Conservation (phyloP, 495 filamentous ascomycete species). For the Hypoxylon perforatum region DNA sequence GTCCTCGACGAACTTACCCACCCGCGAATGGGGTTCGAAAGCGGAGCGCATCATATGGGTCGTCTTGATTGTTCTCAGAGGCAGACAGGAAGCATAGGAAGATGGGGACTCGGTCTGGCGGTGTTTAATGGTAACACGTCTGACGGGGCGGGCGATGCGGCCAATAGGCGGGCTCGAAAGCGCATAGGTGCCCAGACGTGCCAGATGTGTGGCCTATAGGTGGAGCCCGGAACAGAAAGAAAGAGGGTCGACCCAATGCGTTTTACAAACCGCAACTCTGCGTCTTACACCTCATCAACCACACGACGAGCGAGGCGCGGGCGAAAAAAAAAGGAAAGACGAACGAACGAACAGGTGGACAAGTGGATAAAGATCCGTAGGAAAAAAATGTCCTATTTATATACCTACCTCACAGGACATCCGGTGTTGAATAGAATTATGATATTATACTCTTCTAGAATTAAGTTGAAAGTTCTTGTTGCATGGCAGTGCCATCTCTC, state of each 20-base stretch:
- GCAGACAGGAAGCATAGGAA: background rate
- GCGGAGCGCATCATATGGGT: background rate
- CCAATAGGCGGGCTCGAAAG: background rate
- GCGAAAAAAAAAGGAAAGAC: background rate
- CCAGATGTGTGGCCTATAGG: background rate
- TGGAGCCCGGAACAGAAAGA: too few relatives aligned
- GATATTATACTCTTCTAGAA: background rate
- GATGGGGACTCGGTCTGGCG: background rate
- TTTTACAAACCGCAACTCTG: too few relatives aligned
- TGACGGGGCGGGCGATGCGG: background rate
- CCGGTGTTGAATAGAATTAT: too few relatives aligned
- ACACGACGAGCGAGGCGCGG: background rate
- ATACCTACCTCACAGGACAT: too few relatives aligned
- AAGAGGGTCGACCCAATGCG: too few relatives aligned
- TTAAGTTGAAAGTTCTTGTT: background rate
- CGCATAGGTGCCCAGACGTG: slow-evolving; percentile 1
- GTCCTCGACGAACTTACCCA: background rate
- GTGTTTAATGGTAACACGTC: background rate
- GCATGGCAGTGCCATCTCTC: too few relatives aligned
- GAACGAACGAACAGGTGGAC: background rate
- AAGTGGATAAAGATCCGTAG: too few relatives aligned
- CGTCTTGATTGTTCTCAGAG: background rate
- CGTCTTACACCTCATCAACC: background rate
- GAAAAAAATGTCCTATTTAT: too few relatives aligned
- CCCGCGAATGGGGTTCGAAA: background rate